Evolutionary conservation across 805 yeast genomes (phyloP), one percentile per base, ranked within the genome.

Genomic region (Candida peoriensis): DNA sequence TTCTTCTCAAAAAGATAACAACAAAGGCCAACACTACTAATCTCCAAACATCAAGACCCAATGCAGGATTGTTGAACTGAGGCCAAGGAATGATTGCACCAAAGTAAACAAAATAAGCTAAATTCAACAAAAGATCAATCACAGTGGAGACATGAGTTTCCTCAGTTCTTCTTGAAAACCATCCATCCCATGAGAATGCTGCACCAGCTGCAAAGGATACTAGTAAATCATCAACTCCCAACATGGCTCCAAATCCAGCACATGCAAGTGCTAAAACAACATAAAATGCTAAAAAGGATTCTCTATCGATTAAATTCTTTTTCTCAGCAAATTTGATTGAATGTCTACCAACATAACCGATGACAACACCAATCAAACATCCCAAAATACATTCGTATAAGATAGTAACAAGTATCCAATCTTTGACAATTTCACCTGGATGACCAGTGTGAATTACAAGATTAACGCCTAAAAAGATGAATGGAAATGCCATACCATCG

Each of bases 401-500:
- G 24, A 87, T 67, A 4, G 94, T 83, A 20, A 83, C 61, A 37
- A 78, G 64, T 38, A 88, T 67, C 90, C 95, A 88, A 44, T 88
- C 81, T 50, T 79, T 78, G 20, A 87, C 73, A 39, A 88, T 83
- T 42, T 74, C 77, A 4, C 76, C 72, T 2, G 78, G 74, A 34
- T 83, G 60, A 4, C 83, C 83, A 20, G 71, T 69, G 53, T 81
- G 76, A n/a, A 76, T 55, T 34, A 88, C 73, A 30, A 87, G 54
- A 52, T 81, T 73, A 42, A 86, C 61, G 2, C 93, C 77, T 27
- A 89, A 53, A 58, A 61, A 70, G 68, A 85, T 83, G 54, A 88
- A 88, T 0, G 97, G 97, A 53, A 85, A 88, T 0, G 96, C 96
- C 93, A 88, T 81, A 28, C 97, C 97, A 54, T 88, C 97, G 58